A percentile compares a stretch with the other conserved stretches of the same genome.
Evolutionary conservation across 306 rosid genomes (phyloP).

Genomic region (Castanea sativa): DNA sequence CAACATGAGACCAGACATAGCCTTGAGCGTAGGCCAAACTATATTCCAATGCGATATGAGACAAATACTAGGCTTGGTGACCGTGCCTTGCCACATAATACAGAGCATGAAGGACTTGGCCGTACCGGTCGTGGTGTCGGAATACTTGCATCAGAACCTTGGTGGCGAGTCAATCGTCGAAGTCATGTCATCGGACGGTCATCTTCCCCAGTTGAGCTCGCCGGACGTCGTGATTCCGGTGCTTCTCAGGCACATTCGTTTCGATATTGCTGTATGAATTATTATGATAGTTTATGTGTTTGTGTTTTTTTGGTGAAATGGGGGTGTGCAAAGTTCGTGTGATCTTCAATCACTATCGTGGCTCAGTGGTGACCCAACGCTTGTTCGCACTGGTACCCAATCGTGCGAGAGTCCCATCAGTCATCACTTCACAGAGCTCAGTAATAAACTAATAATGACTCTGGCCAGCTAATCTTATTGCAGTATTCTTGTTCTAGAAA

Average conservation of each 20-base stretch:
- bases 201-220: conserved; percentile 83
- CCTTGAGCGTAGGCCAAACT: conserved; percentile 50
- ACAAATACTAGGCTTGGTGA: conserved; percentile 38
- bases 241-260: conserved; percentile 61
- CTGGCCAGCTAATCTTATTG: too few relatives aligned
- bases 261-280: conserved; percentile 37
- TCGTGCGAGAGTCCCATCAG: background rate
- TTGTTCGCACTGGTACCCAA: background rate
- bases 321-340: background rate
- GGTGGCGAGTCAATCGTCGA: conserved; percentile 69
- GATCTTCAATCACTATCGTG: background rate
- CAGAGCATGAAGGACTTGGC: conserved; percentile 79
- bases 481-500: too few relatives aligned
- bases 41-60: conserved; percentile 80
- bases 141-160: conserved; percentile 62
- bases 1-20: conserved; percentile 91
- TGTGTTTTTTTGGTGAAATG: too few relatives aligned
- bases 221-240: conserved; percentile 73
- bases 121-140: conserved; percentile 73
- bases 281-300: too few relatives aligned
- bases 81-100: conserved; percentile 71
- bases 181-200: conserved; percentile 75
- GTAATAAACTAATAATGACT: too few relatives aligned
- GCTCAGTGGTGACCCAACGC: background rate
- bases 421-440: background rate